phyloP scores from a whole-genome alignment of 805 yeast species.

The Sungouiozyma intestinalis region DNA sequence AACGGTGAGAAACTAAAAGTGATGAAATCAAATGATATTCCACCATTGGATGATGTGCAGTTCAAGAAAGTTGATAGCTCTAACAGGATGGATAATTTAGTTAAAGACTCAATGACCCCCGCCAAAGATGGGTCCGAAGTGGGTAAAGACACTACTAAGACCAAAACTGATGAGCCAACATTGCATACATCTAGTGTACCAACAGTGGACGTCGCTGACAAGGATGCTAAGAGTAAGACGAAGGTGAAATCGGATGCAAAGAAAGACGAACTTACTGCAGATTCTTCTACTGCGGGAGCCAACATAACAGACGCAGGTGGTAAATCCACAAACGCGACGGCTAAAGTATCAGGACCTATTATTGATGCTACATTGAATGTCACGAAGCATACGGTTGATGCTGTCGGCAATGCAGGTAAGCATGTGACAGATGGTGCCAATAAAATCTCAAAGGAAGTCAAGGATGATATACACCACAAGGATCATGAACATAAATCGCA shows the following conservation, averaged over 20 bases:
- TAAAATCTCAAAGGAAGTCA: background rate
- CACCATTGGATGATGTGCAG: background rate
- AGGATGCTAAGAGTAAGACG: too few species aligned
- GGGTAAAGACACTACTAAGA: background rate
- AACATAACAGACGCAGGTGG: background rate
- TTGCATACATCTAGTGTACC: too few species aligned
- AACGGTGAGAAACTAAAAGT: background rate
- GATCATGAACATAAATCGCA: background rate
- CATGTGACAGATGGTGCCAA: background rate
- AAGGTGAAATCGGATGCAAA: background rate
- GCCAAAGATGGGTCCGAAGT: background rate
- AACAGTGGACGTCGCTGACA: too few species aligned
- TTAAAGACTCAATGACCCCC: background rate
- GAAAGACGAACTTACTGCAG: background rate
- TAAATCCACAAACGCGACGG: background rate
- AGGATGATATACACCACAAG: background rate
- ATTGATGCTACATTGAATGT: background rate
- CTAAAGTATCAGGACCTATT: background rate
- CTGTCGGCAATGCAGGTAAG: background rate
- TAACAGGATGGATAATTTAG: background rate
- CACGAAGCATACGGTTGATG: background rate
- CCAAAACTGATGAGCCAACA: background rate
- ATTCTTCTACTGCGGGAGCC: background rate
- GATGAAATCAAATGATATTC: background rate
- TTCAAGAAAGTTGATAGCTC: background rate